Conservation (phyloP, 2,329 filamentous ascomycete species). For the Calonectria pseudoturangicola region DNA sequence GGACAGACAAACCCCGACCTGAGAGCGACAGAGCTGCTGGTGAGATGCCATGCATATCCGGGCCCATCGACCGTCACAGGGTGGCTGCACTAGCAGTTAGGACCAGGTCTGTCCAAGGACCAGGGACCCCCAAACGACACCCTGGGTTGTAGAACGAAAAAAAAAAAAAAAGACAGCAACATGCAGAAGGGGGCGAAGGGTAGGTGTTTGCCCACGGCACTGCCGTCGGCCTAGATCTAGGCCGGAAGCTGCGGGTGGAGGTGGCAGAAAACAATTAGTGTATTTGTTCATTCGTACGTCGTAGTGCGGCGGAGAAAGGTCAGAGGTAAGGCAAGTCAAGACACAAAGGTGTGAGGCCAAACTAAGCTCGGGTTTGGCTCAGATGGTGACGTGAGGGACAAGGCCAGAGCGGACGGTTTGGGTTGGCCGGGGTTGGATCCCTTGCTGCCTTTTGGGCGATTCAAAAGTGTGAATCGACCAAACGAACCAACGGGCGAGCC, state of each 20-base stretch:
- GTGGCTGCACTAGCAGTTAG: conserved; percentile 58
- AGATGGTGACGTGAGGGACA: conserved; percentile 54
- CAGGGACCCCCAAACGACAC: conserved; percentile 45
- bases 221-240: conserved; percentile 26
- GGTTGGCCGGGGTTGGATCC: conserved; percentile 43
- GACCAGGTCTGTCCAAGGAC: conserved; percentile 45
- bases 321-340: conserved; percentile 28
- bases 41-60: conserved; percentile 57
- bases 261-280: conserved; percentile 28
- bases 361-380: conserved; percentile 44
- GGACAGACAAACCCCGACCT: conserved; percentile 44
- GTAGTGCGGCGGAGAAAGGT: conserved; percentile 38
- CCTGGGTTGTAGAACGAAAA: conserved; percentile 30
- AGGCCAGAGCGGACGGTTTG: conserved; percentile 45
- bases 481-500: conserved; percentile 45
- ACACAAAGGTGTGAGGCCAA: conserved; percentile 38
- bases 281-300: conserved; percentile 39
- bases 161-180: conserved; percentile 44
- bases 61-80: conserved; percentile 53
- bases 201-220: conserved; percentile 41
- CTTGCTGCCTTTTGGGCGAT: conserved; percentile 51
- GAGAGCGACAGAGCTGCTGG: conserved; percentile 48
- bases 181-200: conserved; percentile 47
- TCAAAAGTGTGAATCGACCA: conserved; percentile 47
- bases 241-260: conserved; percentile 40